Evolutionary conservation across 2,329 filamentous ascomycete genomes (phyloP), one percentile per base, ranked within the genome.

Genomic region (Botrytis cinerea): DNA sequence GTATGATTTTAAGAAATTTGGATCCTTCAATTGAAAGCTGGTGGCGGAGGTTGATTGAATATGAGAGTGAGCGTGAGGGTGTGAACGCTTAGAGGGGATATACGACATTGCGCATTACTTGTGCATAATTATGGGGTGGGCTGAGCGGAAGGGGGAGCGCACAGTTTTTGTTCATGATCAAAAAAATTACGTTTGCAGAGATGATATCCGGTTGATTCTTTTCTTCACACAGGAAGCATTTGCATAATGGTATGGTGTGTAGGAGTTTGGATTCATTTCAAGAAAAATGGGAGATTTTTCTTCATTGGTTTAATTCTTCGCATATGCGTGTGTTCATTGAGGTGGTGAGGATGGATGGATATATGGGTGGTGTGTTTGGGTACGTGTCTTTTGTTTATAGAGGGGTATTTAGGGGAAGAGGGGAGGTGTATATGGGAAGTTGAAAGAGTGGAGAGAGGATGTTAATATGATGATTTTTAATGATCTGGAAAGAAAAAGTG

Each of bases 1-100:
- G 32, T 72, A 54, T 61, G 51, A 72, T 18, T 72, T 72, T 25
- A 72, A 72, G 43, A n/a, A 4, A 43, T 72, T 60, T 60, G 71
- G 71, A 22, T 38, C 62, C 25, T 40, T 72, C 20, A 72, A 69
- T 45, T 72, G 14, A 69, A 22, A 22, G 38, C 1, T 63, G n/a
- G n/a, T 57, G 51, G n/a, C 51, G 28, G 25, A 51, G 35, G n/a
- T 63, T 10, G 14, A 20, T 8, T 14, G 18, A 16, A n/a, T 9
- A 25, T 66, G 60, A 7, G n/a, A 32, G 4, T 1, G n/a, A 64
- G 35, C 35, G 35, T 1, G n/a, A 20, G 28, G 12, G 18, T 38
- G 63, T 35, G 40, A 69, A 18, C 48, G 48, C 16, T 32, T 45
- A 2, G 32, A 57, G 66, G 48, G 48, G 35, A 69, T 25, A 45